These are phyloP conservation scores for Colletotrichum sp. DNA, from an alignment of 2,329 filamentous ascomycete genomes.

Conservation along the genomic window DNA sequence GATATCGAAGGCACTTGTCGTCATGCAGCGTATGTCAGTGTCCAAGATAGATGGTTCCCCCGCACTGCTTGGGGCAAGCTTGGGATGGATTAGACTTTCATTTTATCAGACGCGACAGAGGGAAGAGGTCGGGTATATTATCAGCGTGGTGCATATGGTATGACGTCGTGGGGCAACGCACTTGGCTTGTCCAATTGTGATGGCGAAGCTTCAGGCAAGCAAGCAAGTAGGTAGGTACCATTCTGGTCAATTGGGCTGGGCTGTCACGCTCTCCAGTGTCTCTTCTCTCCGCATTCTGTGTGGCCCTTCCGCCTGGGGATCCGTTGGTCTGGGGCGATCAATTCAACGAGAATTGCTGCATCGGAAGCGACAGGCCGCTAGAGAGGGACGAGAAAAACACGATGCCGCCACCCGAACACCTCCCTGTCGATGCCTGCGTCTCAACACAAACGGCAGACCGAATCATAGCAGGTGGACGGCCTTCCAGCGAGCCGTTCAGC, in stretches of 20 bases:
- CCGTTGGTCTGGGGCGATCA: neutral
- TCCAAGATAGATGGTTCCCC: neutral
- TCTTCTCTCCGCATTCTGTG: neutral
- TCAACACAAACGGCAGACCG: conserved; percentile 6
- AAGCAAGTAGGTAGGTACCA: neutral
- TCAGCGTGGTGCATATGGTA: conserved; percentile 1
- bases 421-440: neutral
- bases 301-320: neutral
- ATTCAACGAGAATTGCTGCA: conserved; percentile 23
- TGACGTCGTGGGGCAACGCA: conserved; percentile 20
- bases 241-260: neutral
- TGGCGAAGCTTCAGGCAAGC: neutral
- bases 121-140: conserved; percentile 7
- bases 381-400: conserved; percentile 1
- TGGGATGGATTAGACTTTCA: conserved; percentile 3
- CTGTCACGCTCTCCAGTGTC: neutral
- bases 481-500: neutral
- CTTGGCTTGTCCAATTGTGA: neutral
- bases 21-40: neutral
- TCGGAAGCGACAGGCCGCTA: neutral
- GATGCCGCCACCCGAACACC: neutral
- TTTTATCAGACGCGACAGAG: neutral
- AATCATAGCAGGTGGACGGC: neutral
- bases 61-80: conserved; percentile 6
- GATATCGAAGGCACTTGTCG: neutral